These are phyloP conservation scores for Ceratobasidium sp. DNA, from an alignment of 1,284 basidiomycete species.

Conservation along the genomic window DNA sequence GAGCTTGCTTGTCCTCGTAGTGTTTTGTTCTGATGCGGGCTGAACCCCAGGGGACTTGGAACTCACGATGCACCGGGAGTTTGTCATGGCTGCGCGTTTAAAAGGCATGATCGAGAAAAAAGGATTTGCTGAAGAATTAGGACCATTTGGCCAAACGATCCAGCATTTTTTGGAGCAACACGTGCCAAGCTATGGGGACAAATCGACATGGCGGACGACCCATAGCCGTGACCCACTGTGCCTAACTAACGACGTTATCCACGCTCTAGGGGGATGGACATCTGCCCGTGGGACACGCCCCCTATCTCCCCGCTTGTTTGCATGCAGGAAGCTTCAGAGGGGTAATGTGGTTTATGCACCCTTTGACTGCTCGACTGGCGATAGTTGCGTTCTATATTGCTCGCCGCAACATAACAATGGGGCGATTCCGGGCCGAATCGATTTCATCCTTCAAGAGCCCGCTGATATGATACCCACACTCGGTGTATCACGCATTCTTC, in stretches of 20 bases:
- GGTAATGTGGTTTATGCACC: neutral
- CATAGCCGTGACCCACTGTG: neutral
- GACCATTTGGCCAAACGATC: neutral
- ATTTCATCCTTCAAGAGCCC: constrained; percentile 4
- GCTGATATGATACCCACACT: no score
- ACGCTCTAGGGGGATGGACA: neutral
- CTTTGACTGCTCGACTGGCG: neutral
- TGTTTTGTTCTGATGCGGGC: neutral
- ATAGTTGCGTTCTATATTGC: neutral
- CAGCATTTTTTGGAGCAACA: neutral
- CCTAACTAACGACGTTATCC: neutral
- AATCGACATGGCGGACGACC: neutral
- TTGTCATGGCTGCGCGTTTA: constrained; percentile 1
- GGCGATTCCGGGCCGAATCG: neutral
- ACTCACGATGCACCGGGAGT: constrained; percentile 4
- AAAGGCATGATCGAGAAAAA: neutral
- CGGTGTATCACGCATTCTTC: neutral
- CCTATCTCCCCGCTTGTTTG: neutral
- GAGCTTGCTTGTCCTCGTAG: neutral
- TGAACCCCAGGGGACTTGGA: constrained; percentile 3
- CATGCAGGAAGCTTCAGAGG: neutral
- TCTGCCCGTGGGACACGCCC: neutral
- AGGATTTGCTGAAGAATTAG: neutral
- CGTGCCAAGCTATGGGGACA: neutral
- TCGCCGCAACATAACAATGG: neutral